Evolutionary conservation across 345 rosid genomes (phyloP).

Genomic region (Draba incana): DNA sequence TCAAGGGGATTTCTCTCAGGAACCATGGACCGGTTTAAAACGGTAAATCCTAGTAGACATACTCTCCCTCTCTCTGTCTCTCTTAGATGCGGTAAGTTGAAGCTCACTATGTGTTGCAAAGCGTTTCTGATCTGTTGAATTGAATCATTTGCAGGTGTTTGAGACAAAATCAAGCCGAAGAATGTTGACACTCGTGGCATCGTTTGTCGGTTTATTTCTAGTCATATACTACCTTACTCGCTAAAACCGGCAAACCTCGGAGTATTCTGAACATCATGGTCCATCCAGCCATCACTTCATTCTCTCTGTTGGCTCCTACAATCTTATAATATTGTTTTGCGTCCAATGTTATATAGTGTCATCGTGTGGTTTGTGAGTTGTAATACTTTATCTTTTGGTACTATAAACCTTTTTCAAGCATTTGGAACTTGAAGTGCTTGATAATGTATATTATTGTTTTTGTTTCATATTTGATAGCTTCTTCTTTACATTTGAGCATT

Average conservation of each 20-base stretch:
- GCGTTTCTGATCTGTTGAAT: slow-evolving; percentile 26
- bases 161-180: slow-evolving; percentile 93
- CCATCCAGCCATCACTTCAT: slow-evolving; percentile 10
- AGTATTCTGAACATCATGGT: slow-evolving; percentile 11
- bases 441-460: too few relatives aligned
- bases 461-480: too few relatives aligned
- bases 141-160: slow-evolving; percentile 56
- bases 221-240: slow-evolving; percentile 82
- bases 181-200: slow-evolving; percentile 86
- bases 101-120: slow-evolving; percentile 2
- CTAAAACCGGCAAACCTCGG: slow-evolving; percentile 38
- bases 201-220: slow-evolving; percentile 80
- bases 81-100: neutral
- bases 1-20: slow-evolving; percentile 90
- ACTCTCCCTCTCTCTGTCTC: neutral
- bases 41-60: slow-evolving; percentile 47
- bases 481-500: too few relatives aligned
- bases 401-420: too few relatives aligned
- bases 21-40: slow-evolving; percentile 95
- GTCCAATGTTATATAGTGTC: slow-evolving; percentile 7
- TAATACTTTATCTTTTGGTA: too few relatives aligned
- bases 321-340: slow-evolving; percentile 18
- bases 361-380: too few relatives aligned
- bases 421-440: too few relatives aligned
- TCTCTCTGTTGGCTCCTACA: slow-evolving; percentile 17